A percentile compares a stretch with the other conserved stretches of the same genome.
Evolutionary conservation across 805 yeast species (phyloP).

Genomic region (Starmera quercuum): DNA sequence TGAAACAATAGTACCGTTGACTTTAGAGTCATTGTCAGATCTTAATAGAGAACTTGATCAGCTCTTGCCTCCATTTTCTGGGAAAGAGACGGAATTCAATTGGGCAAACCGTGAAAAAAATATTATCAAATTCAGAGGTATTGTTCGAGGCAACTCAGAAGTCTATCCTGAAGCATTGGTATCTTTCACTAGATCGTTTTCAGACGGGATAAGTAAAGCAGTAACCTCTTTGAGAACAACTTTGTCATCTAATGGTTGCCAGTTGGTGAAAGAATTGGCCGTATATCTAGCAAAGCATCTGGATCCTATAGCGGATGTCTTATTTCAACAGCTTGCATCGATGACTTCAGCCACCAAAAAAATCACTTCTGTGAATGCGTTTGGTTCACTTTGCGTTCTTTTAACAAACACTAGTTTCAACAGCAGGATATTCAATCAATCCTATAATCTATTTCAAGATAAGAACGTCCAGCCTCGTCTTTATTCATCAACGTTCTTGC

Average conservation of each 20-base stretch:
- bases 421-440: slow-evolving; percentile 40
- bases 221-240: slow-evolving; percentile 77
- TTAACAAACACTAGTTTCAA: slow-evolving; percentile 48
- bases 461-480: slow-evolving; percentile 66
- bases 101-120: slow-evolving; percentile 71
- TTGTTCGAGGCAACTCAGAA: slow-evolving; percentile 51
- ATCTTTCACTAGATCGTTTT: slow-evolving; percentile 25
- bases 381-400: slow-evolving; percentile 38
- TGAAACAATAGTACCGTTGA: slow-evolving; percentile 6
- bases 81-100: slow-evolving; percentile 82
- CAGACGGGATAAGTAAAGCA: slow-evolving; percentile 60
- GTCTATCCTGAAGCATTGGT: slow-evolving; percentile 31
- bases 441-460: slow-evolving; percentile 49
- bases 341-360: slow-evolving; percentile 31
- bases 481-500: slow-evolving; percentile 64
- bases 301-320: slow-evolving; percentile 25
- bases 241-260: slow-evolving; percentile 67
- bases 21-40: slow-evolving; percentile 9
- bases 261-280: slow-evolving; percentile 59
- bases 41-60: slow-evolving; percentile 20
- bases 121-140: slow-evolving; percentile 47
- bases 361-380: slow-evolving; percentile 25
- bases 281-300: slow-evolving; percentile 17
- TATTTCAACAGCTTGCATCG: slow-evolving; percentile 24
- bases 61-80: slow-evolving; percentile 40